These are phyloP conservation scores for Thalassia testudinum DNA, from an alignment of 116 monocot genomes.

Conservation along the genomic window DNA sequence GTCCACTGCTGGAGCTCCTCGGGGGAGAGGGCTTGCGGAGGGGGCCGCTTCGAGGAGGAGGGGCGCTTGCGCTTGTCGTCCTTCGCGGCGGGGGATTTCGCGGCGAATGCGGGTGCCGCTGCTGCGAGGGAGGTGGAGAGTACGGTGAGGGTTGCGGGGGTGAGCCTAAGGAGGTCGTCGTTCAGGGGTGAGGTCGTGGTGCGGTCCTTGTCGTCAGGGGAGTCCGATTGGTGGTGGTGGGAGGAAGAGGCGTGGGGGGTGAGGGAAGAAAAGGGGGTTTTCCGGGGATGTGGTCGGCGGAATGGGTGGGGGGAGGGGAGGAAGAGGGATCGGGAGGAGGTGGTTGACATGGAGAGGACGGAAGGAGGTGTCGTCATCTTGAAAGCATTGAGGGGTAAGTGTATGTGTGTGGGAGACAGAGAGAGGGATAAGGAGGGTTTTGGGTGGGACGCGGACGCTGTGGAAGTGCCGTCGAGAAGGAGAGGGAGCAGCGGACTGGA, in stretches of 20 bases:
- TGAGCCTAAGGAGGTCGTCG: slow-evolving; percentile 27
- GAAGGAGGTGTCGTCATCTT: too few relatives aligned
- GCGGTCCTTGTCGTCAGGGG: not conserved
- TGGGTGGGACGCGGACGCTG: too few relatives aligned
- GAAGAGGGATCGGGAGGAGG: too few relatives aligned
- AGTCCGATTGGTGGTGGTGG: not conserved
- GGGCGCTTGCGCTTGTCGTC: slow-evolving; percentile 33
- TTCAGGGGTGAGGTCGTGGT: not conserved
- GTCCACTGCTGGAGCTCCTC: slow-evolving; percentile 59
- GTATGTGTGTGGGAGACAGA: too few relatives aligned
- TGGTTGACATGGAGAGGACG: too few relatives aligned
- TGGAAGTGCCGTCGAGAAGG: too few relatives aligned
- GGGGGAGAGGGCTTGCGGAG: slow-evolving; percentile 22
- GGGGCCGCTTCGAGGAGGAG: slow-evolving; percentile 12
- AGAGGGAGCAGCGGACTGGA: too few relatives aligned
- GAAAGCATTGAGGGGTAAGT: too few relatives aligned
- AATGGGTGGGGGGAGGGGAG: too few relatives aligned
- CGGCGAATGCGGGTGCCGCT: slow-evolving; percentile 18
- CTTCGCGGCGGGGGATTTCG: slow-evolving; percentile 22
- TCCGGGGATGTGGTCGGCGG: too few relatives aligned
- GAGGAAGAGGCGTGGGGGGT: not conserved
- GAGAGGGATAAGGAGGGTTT: too few relatives aligned
- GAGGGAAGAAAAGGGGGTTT: not conserved
- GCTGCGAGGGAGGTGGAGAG: slow-evolving; percentile 31
- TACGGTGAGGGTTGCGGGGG: slow-evolving; percentile 47